Evolutionary conservation across 768 basidiomycete species (phyloP), one percentile per base, ranked within the genome.

Genomic region (Tricholoma saponaceum): DNA sequence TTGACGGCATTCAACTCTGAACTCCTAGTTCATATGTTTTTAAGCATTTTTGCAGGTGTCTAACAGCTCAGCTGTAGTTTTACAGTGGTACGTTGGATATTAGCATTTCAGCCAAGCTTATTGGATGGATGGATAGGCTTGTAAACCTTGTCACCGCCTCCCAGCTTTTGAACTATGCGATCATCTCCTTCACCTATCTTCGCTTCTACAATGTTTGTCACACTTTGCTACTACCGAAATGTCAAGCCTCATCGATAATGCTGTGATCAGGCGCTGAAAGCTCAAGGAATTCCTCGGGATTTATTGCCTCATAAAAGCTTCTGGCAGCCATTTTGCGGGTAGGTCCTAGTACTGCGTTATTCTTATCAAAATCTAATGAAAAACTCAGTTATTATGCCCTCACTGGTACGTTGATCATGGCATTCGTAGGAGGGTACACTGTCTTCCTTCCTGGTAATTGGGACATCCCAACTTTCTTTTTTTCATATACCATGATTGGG

Each of bases 301-400:
- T 65, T 67, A 1, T 60, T 82, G 37, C 81, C 81, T 0, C 74
- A 79, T 58, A 76, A 71, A 62, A 72, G 73, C 44, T 72, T 70
- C 63, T 81, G 76, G 78, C 81, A 82, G 57, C 81, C 81, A 4
- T 81, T 80, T 61, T 78, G 75, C 69, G 79, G 70, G 78, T 76
- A 62, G 47, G 74, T 53, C 22, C 3, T 8, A 32, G 47, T 10
- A 3, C 20, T 46, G n/a, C 14, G 2, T 39, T 20, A 46, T 18
- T 18, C 16, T 6, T n/a, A 44, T 10, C 6, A 25, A 25, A 20
- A 18, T 22, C 20, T 37, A 16, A 52, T 16, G 25, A 20, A 30
- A 33, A 16, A 4, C 12, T 47, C 26, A 79, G 80, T 12, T 82
- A 79, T 57, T 81, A 81, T 55, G 79, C 73, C 1, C 66, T 81